Evolutionary conservation across 2,329 filamentous ascomycete species (phyloP), one percentile per base, ranked within the genome.

Genomic region (Trichophyton verrucosum): DNA sequence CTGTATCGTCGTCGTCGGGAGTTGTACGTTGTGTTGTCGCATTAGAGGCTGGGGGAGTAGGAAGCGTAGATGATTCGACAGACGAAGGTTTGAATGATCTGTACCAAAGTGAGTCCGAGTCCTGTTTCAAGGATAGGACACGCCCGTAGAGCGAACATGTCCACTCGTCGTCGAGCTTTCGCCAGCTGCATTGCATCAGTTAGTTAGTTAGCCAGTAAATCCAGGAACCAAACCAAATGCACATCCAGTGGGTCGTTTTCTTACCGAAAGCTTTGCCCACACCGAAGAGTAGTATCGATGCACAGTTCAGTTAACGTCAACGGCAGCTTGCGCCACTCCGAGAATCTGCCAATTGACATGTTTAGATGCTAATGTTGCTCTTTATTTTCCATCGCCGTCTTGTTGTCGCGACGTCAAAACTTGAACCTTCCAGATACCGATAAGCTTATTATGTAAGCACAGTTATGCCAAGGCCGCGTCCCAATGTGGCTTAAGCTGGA

Each of bases 281-380:
- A 99, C 64, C 92, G 86, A 38, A 99, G 78, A 0, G 91, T 96
- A 0, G 92, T 99, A 68, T 96, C 90, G 66, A 99, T 91, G 72
- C 90, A 96, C 3, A 99, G 82, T 71, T 99, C 94, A 3, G 86
- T 83, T 38, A 96, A 76, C 63, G 81, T 88, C 46, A 96, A 78
- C 24, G 94, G 91, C 66, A 99, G 77, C 76, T 89, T 95, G 65
- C 84, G 84, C 94, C 94, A 99, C 71, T 89, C 87, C 15, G 86
- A 80, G n/a, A 84, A 78, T 33, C 79, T 80, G 57, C 72, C 72
- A 57, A 74, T 61, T 51, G 77, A 70, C 75, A 77, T 73, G 56
- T 24, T 66, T 51, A 20, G 24, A 4, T 9, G 33, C n/a, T 44
- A n/a, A 20, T 8, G 20, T 33, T 36, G 20, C 30, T 7, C 42